Evolutionary conservation across 768 basidiomycete species (phyloP).

Genomic region (Podaxis sp.): DNA sequence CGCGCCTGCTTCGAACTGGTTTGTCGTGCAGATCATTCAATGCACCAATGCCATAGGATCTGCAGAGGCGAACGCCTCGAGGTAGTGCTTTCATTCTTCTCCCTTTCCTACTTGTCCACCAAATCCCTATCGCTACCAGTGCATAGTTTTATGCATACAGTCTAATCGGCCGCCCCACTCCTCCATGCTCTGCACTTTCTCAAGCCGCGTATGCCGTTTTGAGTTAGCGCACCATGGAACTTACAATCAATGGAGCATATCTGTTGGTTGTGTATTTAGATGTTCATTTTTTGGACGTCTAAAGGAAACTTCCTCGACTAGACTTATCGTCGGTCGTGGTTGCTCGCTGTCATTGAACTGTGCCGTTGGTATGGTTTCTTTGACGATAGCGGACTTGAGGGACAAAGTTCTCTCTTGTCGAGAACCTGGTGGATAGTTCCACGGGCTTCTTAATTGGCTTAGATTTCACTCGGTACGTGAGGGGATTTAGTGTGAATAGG

Average conservation of each 20-base stretch:
- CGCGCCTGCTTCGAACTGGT: not conserved
- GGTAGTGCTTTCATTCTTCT: not conserved
- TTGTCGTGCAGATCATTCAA: not conserved
- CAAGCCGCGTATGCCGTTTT: not conserved
- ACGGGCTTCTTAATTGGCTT: not conserved
- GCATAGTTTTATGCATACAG: constrained; percentile 11
- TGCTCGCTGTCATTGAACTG: not conserved
- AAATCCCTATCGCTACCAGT: constrained; percentile 11
- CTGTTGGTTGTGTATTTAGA: not conserved
- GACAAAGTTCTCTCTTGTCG: not conserved
- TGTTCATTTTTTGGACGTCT: not conserved
- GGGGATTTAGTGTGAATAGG: constrained; percentile 2
- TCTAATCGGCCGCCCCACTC: not conserved
- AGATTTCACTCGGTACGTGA: constrained; percentile 5
- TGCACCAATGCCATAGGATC: not conserved
- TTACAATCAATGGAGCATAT: not conserved
- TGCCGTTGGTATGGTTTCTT: not conserved
- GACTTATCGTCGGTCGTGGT: not conserved
- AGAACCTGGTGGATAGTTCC: not conserved
- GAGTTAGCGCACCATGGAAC: not conserved
- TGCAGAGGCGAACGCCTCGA: not conserved
- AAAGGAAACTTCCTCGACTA: not conserved
- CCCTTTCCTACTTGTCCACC: not conserved
- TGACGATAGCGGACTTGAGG: not conserved
- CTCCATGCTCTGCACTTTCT: not conserved